Percentiles rank a stretch among this genome's conserved stretches.
Conservation (phyloP, 1,284 basidiomycete species). For the Pholiota adiposa region DNA sequence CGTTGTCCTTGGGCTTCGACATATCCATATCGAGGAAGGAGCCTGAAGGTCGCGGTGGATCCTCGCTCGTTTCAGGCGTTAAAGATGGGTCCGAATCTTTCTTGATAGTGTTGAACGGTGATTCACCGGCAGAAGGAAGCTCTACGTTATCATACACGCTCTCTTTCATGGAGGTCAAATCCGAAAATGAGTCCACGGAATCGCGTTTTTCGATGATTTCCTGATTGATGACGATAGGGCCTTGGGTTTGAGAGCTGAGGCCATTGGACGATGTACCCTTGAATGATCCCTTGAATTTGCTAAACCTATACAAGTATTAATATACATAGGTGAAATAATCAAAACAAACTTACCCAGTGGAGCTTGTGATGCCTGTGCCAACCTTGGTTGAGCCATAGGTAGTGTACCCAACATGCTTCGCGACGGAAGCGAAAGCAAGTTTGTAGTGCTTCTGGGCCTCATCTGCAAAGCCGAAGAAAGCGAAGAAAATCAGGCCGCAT, state of each 20-base stretch:
- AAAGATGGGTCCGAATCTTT: constrained; percentile 4
- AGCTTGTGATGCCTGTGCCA: constrained; percentile 18
- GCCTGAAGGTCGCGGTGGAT: constrained; percentile 3
- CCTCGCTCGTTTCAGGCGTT: background rate
- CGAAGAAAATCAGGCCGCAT: constrained; percentile 49
- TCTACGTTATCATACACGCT: constrained; percentile 21
- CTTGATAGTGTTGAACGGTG: constrained; percentile 20
- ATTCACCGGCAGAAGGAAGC: constrained; percentile 7
- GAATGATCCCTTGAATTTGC: constrained; percentile 18
- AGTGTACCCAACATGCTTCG: constrained; percentile 29
- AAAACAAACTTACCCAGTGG: constrained; percentile 21
- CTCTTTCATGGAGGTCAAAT: constrained; percentile 25
- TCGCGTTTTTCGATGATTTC: constrained; percentile 30
- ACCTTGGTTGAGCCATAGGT: constrained; percentile 18
- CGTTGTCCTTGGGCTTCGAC: constrained; percentile 9
- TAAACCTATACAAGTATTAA: constrained; percentile 11
- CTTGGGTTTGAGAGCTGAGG: constrained; percentile 12
- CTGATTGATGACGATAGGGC: constrained; percentile 27
- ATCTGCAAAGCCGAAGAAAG: constrained; percentile 49
- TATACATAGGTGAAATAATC: background rate
- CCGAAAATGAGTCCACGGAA: constrained; percentile 27
- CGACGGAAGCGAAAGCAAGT: constrained; percentile 25
- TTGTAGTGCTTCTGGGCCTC: constrained; percentile 43
- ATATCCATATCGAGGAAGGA: constrained; percentile 32
- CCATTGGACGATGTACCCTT: constrained; percentile 17